Conservation (phyloP, 2,329 filamentous ascomycete species). For the Volutella citrinella region DNA sequence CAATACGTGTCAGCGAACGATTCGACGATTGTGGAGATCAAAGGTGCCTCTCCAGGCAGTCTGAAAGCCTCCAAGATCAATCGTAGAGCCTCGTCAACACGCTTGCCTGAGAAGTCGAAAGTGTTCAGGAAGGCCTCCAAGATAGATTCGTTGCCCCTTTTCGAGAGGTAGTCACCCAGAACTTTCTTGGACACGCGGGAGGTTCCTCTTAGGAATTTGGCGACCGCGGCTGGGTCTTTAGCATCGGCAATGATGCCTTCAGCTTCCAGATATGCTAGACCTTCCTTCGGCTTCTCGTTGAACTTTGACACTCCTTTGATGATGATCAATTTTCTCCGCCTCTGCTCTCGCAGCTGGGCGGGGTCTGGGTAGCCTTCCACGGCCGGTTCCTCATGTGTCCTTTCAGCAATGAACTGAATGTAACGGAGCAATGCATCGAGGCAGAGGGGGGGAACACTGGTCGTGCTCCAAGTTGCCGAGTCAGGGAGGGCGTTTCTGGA, state of each 20-base stretch:
- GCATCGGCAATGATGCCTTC: constrained; percentile 81
- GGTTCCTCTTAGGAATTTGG: constrained; percentile 84
- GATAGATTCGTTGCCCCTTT: constrained; percentile 82
- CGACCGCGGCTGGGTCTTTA: constrained; percentile 72
- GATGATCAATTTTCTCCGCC: constrained; percentile 81
- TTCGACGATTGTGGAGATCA: constrained; percentile 90
- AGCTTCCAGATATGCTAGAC: constrained; percentile 79
- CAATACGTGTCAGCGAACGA: constrained; percentile 86
- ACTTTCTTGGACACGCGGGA: constrained; percentile 85
- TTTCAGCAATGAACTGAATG: constrained; percentile 86
- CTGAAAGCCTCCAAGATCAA: constrained; percentile 89
- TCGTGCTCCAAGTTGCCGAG: constrained; percentile 97
- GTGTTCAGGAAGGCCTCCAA: constrained; percentile 78
- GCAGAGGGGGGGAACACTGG: constrained; percentile 92
- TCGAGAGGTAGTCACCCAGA: constrained; percentile 90
- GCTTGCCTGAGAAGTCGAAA: constrained; percentile 86
- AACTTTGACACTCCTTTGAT: constrained; percentile 87
- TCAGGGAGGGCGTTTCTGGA: constrained; percentile 95
- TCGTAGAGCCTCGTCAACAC: constrained; percentile 86
- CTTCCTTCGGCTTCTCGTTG: constrained; percentile 90
- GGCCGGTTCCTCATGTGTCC: constrained; percentile 68
- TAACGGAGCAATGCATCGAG: constrained; percentile 88
- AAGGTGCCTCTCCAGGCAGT: constrained; percentile 83
- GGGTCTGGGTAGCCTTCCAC: constrained; percentile 66
- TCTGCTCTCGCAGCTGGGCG: constrained; percentile 63